Evolutionary conservation across 164 flowering plant genomes (phyloP).

Genomic region (Sextonia rubra): DNA sequence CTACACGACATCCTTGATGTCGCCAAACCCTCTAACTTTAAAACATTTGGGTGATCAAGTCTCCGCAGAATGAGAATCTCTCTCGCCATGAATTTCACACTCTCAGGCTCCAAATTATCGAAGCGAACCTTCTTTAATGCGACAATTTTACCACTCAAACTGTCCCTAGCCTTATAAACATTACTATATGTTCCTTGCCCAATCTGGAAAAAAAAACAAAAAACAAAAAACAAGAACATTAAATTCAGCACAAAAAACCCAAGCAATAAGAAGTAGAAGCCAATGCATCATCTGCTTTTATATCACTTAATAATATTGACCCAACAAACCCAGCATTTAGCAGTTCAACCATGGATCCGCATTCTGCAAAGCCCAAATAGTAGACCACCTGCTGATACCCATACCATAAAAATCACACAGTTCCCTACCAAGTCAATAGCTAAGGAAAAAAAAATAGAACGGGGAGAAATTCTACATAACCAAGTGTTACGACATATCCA

Average conservation of each 20-base stretch:
- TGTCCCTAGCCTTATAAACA: constrained; percentile 76
- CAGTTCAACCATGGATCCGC: too few species aligned
- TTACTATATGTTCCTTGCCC: constrained; percentile 81
- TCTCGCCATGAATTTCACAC: constrained; percentile 81
- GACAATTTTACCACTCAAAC: constrained; percentile 40
- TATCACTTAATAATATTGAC: not conserved
- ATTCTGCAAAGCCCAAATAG: too few species aligned
- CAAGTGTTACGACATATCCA: too few species aligned
- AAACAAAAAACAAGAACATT: not conserved
- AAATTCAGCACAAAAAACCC: not conserved
- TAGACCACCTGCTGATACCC: too few species aligned
- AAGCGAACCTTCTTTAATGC: constrained; percentile 55
- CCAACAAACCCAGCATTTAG: too few species aligned
- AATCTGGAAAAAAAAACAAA: constrained; percentile 25
- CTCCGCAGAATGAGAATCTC: constrained; percentile 63
- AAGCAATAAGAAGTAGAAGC: not conserved
- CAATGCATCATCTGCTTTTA: not conserved
- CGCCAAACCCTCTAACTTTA: constrained; percentile 35
- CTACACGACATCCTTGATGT: constrained; percentile 62
- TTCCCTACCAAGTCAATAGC: too few species aligned
- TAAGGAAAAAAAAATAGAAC: too few species aligned
- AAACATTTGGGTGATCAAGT: constrained; percentile 34
- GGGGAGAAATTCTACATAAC: too few species aligned
- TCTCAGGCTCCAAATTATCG: constrained; percentile 53
- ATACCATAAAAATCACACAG: too few species aligned